Conservation (phyloP, 805 yeast genomes). For the Aciculoconidium aculeatum region DNA sequence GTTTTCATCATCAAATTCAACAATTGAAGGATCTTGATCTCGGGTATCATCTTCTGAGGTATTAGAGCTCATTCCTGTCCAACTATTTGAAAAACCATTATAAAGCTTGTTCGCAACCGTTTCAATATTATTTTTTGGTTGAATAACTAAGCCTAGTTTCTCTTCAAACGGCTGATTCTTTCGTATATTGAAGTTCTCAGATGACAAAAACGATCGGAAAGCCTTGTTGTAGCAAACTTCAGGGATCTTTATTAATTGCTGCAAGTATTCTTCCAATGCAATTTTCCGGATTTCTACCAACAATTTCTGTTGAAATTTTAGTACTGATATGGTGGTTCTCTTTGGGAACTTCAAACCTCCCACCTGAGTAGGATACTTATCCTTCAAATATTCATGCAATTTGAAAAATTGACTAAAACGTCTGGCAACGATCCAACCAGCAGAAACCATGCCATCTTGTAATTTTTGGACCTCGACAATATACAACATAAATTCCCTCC, state of each 20-base stretch:
- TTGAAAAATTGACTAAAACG: slow-evolving; percentile 79
- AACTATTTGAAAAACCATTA: slow-evolving; percentile 18
- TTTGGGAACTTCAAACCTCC: slow-evolving; percentile 50
- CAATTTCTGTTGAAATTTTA: slow-evolving; percentile 62
- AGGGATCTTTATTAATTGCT: slow-evolving; percentile 50
- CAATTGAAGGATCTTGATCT: too few species aligned
- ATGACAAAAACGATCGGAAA: slow-evolving; percentile 72
- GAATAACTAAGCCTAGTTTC: slow-evolving; percentile 1
- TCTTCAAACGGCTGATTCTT: slow-evolving; percentile 25
- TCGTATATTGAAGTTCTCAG: slow-evolving; percentile 48
- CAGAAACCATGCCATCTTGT: slow-evolving; percentile 41
- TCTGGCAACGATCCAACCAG: slow-evolving; percentile 89
- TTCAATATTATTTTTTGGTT: slow-evolving; percentile 18
- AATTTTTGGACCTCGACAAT: slow-evolving; percentile 67
- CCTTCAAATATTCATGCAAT: slow-evolving; percentile 58
- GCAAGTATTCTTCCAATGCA: slow-evolving; percentile 59
- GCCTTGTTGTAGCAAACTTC: slow-evolving; percentile 68
- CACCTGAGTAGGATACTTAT: slow-evolving; percentile 43
- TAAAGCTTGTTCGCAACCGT: slow-evolving; percentile 31
- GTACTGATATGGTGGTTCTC: slow-evolving; percentile 47
- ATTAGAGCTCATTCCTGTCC: slow-evolving; percentile 3
- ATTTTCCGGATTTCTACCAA: slow-evolving; percentile 59
- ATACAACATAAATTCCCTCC: slow-evolving; percentile 62
- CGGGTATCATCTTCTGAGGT: slow-evolving; percentile 3
- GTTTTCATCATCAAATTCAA: slow-evolving; percentile 19